phyloP scores from a whole-genome alignment of 495 filamentous ascomycete species.

The Annulohypoxylon moriforme region DNA sequence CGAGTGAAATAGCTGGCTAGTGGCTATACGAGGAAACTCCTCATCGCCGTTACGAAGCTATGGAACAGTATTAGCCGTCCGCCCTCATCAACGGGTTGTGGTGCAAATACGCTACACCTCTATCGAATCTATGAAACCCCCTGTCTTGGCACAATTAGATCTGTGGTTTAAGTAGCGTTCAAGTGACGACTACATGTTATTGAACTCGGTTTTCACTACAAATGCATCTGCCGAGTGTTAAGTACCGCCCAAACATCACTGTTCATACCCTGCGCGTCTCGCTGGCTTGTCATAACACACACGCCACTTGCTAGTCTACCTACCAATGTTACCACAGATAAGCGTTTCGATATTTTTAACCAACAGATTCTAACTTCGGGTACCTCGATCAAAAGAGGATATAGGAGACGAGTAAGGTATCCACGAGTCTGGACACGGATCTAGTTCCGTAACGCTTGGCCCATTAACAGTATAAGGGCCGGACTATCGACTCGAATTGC shows the following conservation, averaged over 20 bases:
- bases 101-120: background rate
- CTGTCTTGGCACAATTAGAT: background rate
- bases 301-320: slow-evolving; percentile 4
- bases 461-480: slow-evolving; percentile 33
- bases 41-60: background rate
- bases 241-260: background rate
- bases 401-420: slow-evolving; percentile 24
- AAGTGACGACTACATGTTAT: slow-evolving; percentile 4
- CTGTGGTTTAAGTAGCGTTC: background rate
- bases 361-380: slow-evolving; percentile 13
- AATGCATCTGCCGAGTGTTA: slow-evolving; percentile 5
- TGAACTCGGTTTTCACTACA: background rate
- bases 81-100: background rate
- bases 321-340: slow-evolving; percentile 3
- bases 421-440: slow-evolving; percentile 35
- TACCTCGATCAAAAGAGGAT: slow-evolving; percentile 15
- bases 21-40: background rate
- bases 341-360: slow-evolving; percentile 5
- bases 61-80: background rate
- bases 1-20: background rate
- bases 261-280: slow-evolving; percentile 19
- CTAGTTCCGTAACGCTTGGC: slow-evolving; percentile 31
- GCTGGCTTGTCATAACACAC: background rate
- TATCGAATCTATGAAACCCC: background rate
- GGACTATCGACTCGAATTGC: slow-evolving; percentile 44